Conservation (phyloP, 139 green algal genomes). For the Mychonastes homosphaera region DNA sequence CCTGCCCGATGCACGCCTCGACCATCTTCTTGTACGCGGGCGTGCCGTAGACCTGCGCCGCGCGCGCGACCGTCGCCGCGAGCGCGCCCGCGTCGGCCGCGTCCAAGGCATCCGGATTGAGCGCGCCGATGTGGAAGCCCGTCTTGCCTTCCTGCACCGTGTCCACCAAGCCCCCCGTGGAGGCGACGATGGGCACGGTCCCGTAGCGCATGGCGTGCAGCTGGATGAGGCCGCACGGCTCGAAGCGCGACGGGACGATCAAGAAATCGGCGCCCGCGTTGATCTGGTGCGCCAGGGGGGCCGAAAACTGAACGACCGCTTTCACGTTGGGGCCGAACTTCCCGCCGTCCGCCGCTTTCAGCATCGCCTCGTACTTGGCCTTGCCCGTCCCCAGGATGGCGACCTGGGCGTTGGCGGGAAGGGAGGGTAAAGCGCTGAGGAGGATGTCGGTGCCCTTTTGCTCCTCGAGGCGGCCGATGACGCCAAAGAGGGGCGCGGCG, state of each 20-base stretch:
- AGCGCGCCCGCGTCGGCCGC: slow-evolving; percentile 68
- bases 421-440: too few species aligned
- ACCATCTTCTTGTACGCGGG: slow-evolving; percentile 78
- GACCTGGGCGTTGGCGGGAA: slow-evolving; percentile 52
- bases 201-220: slow-evolving; percentile 67
- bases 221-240: slow-evolving; percentile 92
- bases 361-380: slow-evolving; percentile 72
- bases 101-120: slow-evolving; percentile 68
- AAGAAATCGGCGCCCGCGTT: slow-evolving; percentile 95
- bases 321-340: slow-evolving; percentile 52
- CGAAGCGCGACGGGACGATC: slow-evolving; percentile 92
- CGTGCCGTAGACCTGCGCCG: slow-evolving; percentile 54
- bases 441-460: slow-evolving; percentile 99
- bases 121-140: slow-evolving; percentile 92
- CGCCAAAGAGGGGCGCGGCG: slow-evolving; percentile 70
- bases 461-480: slow-evolving; percentile 94
- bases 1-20: slow-evolving; percentile 71
- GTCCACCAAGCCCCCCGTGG: slow-evolving; percentile 94
- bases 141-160: slow-evolving; percentile 96
- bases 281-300: slow-evolving; percentile 86
- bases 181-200: slow-evolving; percentile 88
- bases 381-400: slow-evolving; percentile 95
- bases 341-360: slow-evolving; percentile 38
- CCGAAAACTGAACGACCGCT: slow-evolving; percentile 89
- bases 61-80: slow-evolving; percentile 46